phyloP scores from a whole-genome alignment of 1,139 yeast genomes.

The Blastobotrys proliferans region DNA sequence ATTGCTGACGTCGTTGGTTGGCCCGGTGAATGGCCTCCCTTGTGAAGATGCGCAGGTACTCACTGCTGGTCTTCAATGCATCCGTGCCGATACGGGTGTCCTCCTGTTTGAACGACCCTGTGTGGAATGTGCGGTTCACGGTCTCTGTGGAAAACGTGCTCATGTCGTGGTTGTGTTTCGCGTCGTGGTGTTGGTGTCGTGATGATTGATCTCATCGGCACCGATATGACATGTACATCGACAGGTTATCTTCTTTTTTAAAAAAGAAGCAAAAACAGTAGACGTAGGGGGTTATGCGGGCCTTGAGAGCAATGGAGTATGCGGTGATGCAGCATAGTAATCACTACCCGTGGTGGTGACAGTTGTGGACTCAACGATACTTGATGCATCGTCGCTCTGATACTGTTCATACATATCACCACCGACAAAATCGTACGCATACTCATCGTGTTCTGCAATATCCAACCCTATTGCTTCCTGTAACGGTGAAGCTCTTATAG shows the following conservation, averaged over 20 bases:
- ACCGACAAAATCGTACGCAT: slow-evolving; percentile 45
- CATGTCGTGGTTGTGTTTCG: neutral
- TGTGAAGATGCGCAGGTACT: slow-evolving; percentile 31
- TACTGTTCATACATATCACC: neutral
- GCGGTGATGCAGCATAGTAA: neutral
- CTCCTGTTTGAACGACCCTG: slow-evolving; percentile 24
- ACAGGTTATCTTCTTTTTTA: no score
- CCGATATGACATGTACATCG: no score
- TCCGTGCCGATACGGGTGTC: slow-evolving; percentile 27
- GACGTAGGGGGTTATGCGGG: no score
- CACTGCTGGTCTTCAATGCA: slow-evolving; percentile 29
- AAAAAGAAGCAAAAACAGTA: no score
- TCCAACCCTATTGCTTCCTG: slow-evolving; percentile 50
- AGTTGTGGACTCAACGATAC: no score
- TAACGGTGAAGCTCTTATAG: slow-evolving; percentile 41
- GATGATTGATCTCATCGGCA: neutral
- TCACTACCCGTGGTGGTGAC: no score
- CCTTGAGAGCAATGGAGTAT: no score
- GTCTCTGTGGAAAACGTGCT: slow-evolving; percentile 22
- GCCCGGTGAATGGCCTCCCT: slow-evolving; percentile 34
- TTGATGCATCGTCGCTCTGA: no score
- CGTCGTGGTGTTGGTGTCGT: slow-evolving; percentile 2
- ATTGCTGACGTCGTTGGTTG: slow-evolving; percentile 21
- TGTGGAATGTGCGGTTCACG: slow-evolving; percentile 23
- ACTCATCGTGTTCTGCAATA: slow-evolving; percentile 51